Evolutionary conservation across 306 rosid genomes (phyloP).

Genomic region (Cucurbita maxima): DNA sequence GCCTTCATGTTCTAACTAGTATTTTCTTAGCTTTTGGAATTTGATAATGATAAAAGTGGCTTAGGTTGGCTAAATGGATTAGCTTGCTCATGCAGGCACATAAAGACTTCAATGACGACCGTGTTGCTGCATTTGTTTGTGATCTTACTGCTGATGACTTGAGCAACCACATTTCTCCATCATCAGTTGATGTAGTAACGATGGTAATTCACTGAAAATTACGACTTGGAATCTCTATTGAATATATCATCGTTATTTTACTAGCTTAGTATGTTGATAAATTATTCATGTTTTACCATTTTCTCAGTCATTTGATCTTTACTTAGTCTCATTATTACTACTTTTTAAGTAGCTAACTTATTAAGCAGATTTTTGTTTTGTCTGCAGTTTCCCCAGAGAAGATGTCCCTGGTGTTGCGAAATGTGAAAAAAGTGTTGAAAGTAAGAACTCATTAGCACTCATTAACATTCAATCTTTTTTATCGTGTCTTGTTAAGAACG

Average conservation of each 20-base stretch:
- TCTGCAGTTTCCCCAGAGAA: conserved; percentile 96
- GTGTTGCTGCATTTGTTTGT: conserved; percentile 59
- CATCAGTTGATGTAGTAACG: conserved; percentile 72
- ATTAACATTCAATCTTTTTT: background rate
- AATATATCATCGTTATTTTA: background rate
- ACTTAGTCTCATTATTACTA: background rate
- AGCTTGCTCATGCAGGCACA: conserved; percentile 37
- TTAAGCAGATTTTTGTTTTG: conserved; percentile 86
- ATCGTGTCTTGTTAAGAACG: background rate
- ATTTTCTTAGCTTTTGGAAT: background rate
- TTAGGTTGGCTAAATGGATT: background rate
- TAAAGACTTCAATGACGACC: conserved; percentile 60
- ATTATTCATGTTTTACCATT: background rate
- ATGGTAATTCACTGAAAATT: conserved; percentile 43
- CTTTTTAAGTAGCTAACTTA: conserved; percentile 45
- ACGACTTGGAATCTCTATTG: background rate
- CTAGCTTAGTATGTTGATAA: background rate
- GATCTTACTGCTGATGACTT: conserved; percentile 81
- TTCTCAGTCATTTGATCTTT: conserved; percentile 7
- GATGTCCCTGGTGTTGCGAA: conserved; percentile 68
- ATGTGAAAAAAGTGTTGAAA: conserved; percentile 60
- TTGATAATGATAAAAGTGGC: background rate
- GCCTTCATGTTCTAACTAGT: background rate
- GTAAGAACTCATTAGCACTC: conserved; percentile 13
- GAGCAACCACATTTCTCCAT: conserved; percentile 47